Percentiles rank a stretch among this genome's conserved stretches.
Evolutionary conservation across 306 rosid species (phyloP).

Genomic region (Medicago ruthenica): DNA sequence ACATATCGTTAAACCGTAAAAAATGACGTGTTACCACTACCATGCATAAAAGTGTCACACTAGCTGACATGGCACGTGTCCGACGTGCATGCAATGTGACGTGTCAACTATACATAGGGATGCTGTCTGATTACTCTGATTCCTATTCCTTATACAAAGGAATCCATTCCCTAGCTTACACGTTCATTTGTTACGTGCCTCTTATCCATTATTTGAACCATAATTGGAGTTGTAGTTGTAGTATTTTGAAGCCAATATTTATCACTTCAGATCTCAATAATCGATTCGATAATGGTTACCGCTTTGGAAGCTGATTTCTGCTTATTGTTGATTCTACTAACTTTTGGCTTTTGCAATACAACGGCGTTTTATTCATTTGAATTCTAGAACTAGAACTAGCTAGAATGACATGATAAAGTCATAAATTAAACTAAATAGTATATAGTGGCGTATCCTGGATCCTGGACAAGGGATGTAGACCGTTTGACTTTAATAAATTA

Average conservation of each 20-base stretch:
- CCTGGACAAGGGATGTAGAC: no score
- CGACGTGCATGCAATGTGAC: slow-evolving; percentile 37
- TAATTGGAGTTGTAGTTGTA: neutral
- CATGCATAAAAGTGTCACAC: slow-evolving; percentile 27
- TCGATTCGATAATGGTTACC: slow-evolving; percentile 11
- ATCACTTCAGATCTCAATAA: neutral
- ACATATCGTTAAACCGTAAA: neutral
- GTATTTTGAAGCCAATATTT: neutral
- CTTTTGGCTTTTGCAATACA: neutral
- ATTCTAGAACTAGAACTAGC: neutral
- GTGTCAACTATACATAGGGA: neutral
- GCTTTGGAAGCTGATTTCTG: slow-evolving; percentile 1
- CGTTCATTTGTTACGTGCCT: slow-evolving; percentile 25
- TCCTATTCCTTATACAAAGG: neutral
- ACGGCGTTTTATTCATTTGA: slow-evolving; percentile 20
- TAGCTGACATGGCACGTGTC: slow-evolving; percentile 14
- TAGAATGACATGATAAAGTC: no score
- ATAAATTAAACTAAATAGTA: no score
- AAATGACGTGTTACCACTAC: slow-evolving; percentile 18
- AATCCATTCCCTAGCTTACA: slow-evolving; percentile 8
- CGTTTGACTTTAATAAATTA: no score
- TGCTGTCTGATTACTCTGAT: neutral
- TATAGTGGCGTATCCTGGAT: no score
- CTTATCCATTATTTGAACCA: neutral
- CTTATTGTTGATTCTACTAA: neutral